phyloP scores from a whole-genome alignment of 2,329 filamentous ascomycete species.

The Nectriaceae sp. region DNA sequence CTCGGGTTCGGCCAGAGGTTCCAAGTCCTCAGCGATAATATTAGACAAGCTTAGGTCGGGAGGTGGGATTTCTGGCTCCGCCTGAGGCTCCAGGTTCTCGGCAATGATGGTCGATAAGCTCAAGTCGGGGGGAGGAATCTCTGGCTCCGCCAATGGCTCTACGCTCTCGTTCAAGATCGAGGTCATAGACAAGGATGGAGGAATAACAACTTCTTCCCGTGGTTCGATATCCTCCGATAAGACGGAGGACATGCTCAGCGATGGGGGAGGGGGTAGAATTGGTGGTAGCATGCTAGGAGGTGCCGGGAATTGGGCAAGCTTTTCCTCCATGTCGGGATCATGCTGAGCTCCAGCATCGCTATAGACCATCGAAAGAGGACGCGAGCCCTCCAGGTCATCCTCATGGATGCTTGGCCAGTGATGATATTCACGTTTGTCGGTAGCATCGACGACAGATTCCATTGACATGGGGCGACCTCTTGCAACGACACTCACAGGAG shows the following conservation, averaged over 20 bases:
- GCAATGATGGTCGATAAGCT: slow-evolving; percentile 28
- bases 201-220: slow-evolving; percentile 33
- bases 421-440: slow-evolving; percentile 23
- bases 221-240: slow-evolving; percentile 48
- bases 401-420: slow-evolving; percentile 25
- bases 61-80: slow-evolving; percentile 24
- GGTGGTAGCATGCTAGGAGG: slow-evolving; percentile 47
- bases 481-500: slow-evolving; percentile 30
- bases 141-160: slow-evolving; percentile 31
- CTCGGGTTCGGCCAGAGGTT: slow-evolving; percentile 41
- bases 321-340: slow-evolving; percentile 52
- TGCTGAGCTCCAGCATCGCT: slow-evolving; percentile 56
- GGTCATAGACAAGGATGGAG: slow-evolving; percentile 40
- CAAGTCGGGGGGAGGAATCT: slow-evolving; percentile 26
- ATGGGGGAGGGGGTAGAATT: slow-evolving; percentile 34
- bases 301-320: slow-evolving; percentile 55
- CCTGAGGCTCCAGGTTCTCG: slow-evolving; percentile 30
- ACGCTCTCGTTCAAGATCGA: slow-evolving; percentile 38
- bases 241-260: slow-evolving; percentile 47
- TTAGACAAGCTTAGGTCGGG: slow-evolving; percentile 45
- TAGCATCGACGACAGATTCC: slow-evolving; percentile 41
- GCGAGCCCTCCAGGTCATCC: slow-evolving; percentile 31
- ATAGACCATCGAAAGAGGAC: slow-evolving; percentile 53
- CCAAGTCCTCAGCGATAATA: slow-evolving; percentile 47
- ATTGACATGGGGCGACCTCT: slow-evolving; percentile 42